These are phyloP conservation scores for Aspergillus brasiliensis DNA, from an alignment of 2,329 filamentous ascomycete genomes.

Conservation along the genomic window DNA sequence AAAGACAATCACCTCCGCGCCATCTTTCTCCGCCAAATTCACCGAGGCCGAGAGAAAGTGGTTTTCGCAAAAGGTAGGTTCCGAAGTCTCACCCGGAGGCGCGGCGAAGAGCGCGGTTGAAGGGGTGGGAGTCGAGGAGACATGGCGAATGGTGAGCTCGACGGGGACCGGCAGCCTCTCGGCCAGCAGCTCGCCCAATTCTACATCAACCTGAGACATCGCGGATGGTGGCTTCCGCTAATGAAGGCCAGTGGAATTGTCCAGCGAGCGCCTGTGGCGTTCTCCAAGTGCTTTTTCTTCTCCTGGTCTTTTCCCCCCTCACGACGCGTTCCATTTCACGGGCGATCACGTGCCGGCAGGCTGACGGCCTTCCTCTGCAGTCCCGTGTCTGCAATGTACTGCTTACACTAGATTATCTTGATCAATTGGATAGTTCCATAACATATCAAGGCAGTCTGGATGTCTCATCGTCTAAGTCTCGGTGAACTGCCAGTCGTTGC, in stretches of 20 bases:
- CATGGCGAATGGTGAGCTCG: conserved; percentile 74
- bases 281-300: conserved; percentile 3
- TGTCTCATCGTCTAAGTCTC: fast-evolving
- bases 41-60: conserved; percentile 72
- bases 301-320: conserved; percentile 6
- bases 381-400: background rate
- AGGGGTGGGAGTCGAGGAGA: conserved; percentile 79
- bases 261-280: background rate
- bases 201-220: conserved; percentile 35
- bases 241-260: conserved; percentile 1
- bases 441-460: background rate
- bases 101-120: conserved; percentile 78
- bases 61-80: conserved; percentile 81
- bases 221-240: conserved; percentile 1
- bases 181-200: conserved; percentile 51
- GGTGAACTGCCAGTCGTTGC: too few species aligned
- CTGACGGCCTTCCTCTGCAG: background rate
- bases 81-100: conserved; percentile 68
- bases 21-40: conserved; percentile 27
- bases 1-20: conserved; percentile 67
- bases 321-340: conserved; percentile 14
- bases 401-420: background rate
- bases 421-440: background rate
- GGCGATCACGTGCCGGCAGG: conserved; percentile 18
- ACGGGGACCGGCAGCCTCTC: conserved; percentile 55